Base-by-base conservation (phyloP, 2,329 filamentous ascomycete genomes). In the Bertia moriformis region DNA sequence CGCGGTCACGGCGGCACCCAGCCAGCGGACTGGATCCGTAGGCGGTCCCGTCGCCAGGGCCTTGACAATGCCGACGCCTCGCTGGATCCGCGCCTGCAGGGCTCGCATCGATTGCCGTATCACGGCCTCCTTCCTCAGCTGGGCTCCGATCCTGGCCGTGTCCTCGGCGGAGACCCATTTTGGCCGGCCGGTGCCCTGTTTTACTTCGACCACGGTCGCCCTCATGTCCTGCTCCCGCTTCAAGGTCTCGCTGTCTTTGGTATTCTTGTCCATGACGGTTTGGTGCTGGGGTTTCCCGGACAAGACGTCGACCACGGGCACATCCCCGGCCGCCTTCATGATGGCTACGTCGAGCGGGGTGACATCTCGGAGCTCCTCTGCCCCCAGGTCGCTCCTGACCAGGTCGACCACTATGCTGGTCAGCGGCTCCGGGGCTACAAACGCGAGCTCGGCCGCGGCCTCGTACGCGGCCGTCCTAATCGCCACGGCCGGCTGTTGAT, bases 161-260 rank as follows among this genome's bases (percentile, higher is more conserved):
- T 98, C 89, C 24, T 96, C 91, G 0, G 84, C 62, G 0, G 85
- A 91, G 7, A 96, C 73, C 59, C 95, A 98, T 62, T 87, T 89
- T 49, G 86, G 77, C 43, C 83, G 75, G 1, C 89, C 88, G n/a
- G n/a, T n/a, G n/a, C n/a, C n/a, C n/a, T n/a, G n/a, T 57, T 89
- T 94, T 65, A 96, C 98, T 53, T 84, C 71, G n/a, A 88, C 87
- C 30, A 98, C 61, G 49, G 95, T 86, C 29, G 76, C 71, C 41
- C 88, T 72, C 4, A 98, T 67, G 45, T 98, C 91, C 55, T 88
- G 83, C 58, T 98, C 91, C 91, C 91, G 98, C 58, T 94, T 95
- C 30, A 95, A 60, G 1, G 86, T 93, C 49, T 98, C 86, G 50
- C 95, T 94, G 54, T 96, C 91, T 56, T 93, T 95, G 38, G 76